Evolutionary conservation across 1,139 yeast genomes (phyloP), one percentile per base, ranked within the genome.

Genomic region (Zygotorulaspora mrakii): DNA sequence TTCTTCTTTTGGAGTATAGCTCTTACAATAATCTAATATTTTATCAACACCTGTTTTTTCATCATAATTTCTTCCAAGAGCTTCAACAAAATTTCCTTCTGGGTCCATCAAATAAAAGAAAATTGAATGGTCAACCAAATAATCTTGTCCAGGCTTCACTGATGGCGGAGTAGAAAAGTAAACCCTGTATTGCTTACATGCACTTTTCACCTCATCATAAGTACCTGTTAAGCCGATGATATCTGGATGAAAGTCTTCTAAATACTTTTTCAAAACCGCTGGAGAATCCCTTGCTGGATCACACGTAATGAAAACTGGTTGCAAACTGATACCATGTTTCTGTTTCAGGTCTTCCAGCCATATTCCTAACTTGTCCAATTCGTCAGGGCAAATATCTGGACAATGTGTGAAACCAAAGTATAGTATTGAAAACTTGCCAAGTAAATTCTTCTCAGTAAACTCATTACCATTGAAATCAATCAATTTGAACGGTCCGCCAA

Each of bases 301-400:
- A 66, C 98, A 91, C 7, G 97, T 88, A 50, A 91, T 82, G 63
- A 91, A 91, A 17, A 91, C 67, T 0, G 97, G 95, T 64, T 84
- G 94, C 37, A 88, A 59, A 35, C 77, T 70, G 42, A 81, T 74
- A 22, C 71, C 70, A 38, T 78, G 73, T 49, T 76, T 73, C 17
- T 58, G 46, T 53, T 82, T 76, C 55, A 85, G 69, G 17, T 71
- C 76, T 38, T 79, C 76, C 50, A 91, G 66, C 76, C 94, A 85
- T 23, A 77, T 73, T 2, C 95, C 86, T 62, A 91, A 72, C 59
- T 89, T 87, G 61, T 91, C 98, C 49, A 91, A 74, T 64, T 91
- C 98, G 61, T 91, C 97, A 7, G 98, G 98, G 64, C 98, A 91
- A 38, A 91, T 88, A 64, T 91, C 98, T 5, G 98, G 98, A 66